Conservation (phyloP, 1,284 basidiomycete species). For the Marasmius fiardii region DNA sequence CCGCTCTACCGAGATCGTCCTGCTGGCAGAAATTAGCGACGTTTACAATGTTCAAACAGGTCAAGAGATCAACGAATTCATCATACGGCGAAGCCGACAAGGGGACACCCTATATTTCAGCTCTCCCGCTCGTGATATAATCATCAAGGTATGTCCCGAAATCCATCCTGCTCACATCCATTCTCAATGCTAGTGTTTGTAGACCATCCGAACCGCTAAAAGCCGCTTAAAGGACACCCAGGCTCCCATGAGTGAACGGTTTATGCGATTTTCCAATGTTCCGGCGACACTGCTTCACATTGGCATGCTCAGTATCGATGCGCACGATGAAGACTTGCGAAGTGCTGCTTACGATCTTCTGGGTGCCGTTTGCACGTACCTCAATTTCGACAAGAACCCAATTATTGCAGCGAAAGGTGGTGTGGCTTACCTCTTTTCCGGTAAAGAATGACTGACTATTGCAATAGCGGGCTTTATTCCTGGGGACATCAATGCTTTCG, state of each 20-base stretch:
- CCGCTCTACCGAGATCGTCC: conserved; percentile 77
- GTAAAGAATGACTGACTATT: conserved; percentile 14
- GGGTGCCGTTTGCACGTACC: conserved; percentile 72
- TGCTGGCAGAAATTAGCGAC: conserved; percentile 79
- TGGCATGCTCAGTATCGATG: conserved; percentile 74
- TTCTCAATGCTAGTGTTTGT: conserved; percentile 5
- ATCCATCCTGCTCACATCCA: neutral
- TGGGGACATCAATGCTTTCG: conserved; percentile 65
- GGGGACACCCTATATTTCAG: conserved; percentile 69
- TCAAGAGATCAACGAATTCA: conserved; percentile 75
- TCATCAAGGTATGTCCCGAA: conserved; percentile 60
- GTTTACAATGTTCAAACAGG: conserved; percentile 78
- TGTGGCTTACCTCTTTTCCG: conserved; percentile 15
- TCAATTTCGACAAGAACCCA: conserved; percentile 72
- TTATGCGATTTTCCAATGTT: conserved; percentile 77
- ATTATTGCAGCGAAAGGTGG: conserved; percentile 67
- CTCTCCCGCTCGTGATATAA: conserved; percentile 62
- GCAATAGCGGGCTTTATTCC: conserved; percentile 67
- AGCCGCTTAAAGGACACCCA: conserved; percentile 58
- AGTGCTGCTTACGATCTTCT: conserved; percentile 76
- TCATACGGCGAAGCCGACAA: conserved; percentile 71
- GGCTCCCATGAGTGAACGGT: conserved; percentile 59
- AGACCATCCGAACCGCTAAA: conserved; percentile 72
- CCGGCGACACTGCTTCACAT: conserved; percentile 82
- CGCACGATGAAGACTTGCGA: conserved; percentile 72